Conservation (phyloP, 2,329 filamentous ascomycete species). For the Sporothrix globosa region DNA sequence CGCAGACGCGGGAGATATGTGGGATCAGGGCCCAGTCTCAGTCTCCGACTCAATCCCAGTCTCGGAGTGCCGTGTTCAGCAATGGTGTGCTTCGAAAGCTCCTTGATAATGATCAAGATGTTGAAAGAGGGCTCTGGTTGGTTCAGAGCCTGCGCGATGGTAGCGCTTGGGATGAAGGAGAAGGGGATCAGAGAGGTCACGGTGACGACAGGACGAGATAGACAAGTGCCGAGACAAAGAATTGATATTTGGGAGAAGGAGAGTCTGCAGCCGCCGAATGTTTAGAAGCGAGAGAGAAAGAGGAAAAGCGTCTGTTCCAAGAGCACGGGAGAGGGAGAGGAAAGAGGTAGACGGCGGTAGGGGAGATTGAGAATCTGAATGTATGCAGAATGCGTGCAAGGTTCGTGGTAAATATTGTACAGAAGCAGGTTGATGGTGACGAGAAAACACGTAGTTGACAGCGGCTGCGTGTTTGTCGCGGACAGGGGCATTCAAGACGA, state of each 20-base stretch:
- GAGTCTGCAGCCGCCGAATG: conserved; percentile 27
- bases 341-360: background rate
- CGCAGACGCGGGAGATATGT: conserved; percentile 15
- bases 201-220: background rate
- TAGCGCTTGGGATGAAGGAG: conserved; percentile 5
- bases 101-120: conserved; percentile 14
- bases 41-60: background rate
- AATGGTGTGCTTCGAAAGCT: conserved; percentile 3
- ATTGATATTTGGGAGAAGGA: no score
- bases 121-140: conserved; percentile 25
- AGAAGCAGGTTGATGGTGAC: conserved; percentile 1
- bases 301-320: conserved; percentile 14
- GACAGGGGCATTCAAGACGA: conserved; percentile 2
- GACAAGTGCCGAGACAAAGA: conserved; percentile 2
- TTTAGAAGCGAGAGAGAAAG: background rate
- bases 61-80: background rate
- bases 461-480: conserved; percentile 11
- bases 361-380: conserved; percentile 17
- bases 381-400: background rate
- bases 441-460: conserved; percentile 24
- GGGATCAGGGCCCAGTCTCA: background rate
- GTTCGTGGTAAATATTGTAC: background rate
- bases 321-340: background rate
- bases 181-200: background rate
- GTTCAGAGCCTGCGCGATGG: background rate